phyloP scores from a whole-genome alignment of 352 stramenopile species.

The Aphanomyces euteiches region DNA sequence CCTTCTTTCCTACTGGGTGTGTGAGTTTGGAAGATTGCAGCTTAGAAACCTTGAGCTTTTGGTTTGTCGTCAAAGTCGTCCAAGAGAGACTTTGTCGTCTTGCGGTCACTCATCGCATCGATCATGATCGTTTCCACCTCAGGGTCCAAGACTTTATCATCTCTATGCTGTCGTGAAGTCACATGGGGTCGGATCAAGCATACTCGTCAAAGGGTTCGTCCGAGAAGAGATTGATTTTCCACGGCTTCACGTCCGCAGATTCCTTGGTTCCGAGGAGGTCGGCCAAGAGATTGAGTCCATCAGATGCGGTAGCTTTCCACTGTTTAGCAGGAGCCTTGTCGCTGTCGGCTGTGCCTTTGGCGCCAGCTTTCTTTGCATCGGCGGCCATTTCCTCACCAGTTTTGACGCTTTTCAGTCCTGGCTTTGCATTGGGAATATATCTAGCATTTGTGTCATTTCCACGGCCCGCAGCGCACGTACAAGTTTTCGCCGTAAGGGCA shows the following conservation, averaged over 20 bases:
- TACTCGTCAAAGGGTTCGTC: constrained; percentile 49
- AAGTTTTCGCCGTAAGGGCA: constrained; percentile 74
- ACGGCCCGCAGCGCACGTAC: constrained; percentile 38
- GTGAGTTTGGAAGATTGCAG: too few relatives aligned
- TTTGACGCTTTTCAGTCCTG: constrained; percentile 31
- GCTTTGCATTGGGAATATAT: constrained; percentile 60
- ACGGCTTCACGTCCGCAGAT: constrained; percentile 50
- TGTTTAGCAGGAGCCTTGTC: constrained; percentile 48
- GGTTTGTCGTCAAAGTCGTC: constrained; percentile 61
- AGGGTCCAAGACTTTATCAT: constrained; percentile 35
- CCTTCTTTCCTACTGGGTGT: constrained; percentile 34
- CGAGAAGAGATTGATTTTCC: constrained; percentile 79
- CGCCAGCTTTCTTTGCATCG: constrained; percentile 50
- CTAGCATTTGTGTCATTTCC: not conserved
- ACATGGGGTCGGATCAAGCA: not conserved
- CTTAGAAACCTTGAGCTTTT: constrained; percentile 32
- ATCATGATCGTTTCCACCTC: constrained; percentile 76
- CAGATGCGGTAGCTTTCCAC: constrained; percentile 70
- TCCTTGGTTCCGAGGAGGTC: constrained; percentile 61
- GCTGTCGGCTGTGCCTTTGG: constrained; percentile 36
- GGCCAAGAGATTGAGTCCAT: constrained; percentile 83
- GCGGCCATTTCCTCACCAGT: constrained; percentile 52
- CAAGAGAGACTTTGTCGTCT: constrained; percentile 49
- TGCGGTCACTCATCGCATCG: constrained; percentile 69
- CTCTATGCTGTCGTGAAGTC: not conserved